Percentiles rank a stretch among this genome's conserved stretches.
phyloP scores from a whole-genome alignment of 768 basidiomycete genomes.

The Punctularia strigosozonata region DNA sequence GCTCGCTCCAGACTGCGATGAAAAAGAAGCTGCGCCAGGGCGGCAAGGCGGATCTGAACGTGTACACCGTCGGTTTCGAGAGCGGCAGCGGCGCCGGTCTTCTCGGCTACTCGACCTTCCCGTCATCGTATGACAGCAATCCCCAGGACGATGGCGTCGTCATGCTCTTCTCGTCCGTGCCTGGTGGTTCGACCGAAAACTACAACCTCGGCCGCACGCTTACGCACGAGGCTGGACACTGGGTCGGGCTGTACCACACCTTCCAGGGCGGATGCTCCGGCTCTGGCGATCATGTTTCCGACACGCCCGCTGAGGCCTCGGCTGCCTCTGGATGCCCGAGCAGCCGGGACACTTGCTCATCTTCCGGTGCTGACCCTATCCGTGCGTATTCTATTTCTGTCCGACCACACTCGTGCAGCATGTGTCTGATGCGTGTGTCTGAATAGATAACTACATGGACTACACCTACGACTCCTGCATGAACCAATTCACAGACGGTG shows the following conservation, averaged over 20 bases:
- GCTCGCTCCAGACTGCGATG: conserved; percentile 30
- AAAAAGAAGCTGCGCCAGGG: conserved; percentile 34
- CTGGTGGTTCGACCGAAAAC: conserved; percentile 27
- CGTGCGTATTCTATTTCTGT: conserved; percentile 16
- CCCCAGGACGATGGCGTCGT: conserved; percentile 38
- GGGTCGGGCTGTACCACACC: conserved; percentile 48
- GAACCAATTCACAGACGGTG: conserved; percentile 34
- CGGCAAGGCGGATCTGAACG: conserved; percentile 27
- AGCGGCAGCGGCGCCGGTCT: conserved; percentile 29
- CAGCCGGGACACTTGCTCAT: conserved; percentile 17
- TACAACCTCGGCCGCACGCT: conserved; percentile 33
- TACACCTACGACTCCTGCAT: conserved; percentile 40
- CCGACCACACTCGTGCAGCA: neutral
- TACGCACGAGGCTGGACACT: conserved; percentile 51
- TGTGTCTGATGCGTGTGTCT: conserved; percentile 1
- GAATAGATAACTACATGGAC: conserved; percentile 40
- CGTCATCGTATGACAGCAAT: conserved; percentile 24
- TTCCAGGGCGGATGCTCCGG: conserved; percentile 38
- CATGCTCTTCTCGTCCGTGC: conserved; percentile 20
- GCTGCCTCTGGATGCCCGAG: conserved; percentile 26
- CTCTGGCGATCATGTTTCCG: conserved; percentile 29
- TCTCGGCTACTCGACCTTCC: conserved; percentile 46
- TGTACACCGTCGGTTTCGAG: conserved; percentile 40
- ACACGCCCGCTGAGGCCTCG: conserved; percentile 35
- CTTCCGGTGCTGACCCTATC: conserved; percentile 25